phyloP scores from a whole-genome alignment of 2,329 filamentous ascomycete species.

The Ophiostoma pallidulum region DNA sequence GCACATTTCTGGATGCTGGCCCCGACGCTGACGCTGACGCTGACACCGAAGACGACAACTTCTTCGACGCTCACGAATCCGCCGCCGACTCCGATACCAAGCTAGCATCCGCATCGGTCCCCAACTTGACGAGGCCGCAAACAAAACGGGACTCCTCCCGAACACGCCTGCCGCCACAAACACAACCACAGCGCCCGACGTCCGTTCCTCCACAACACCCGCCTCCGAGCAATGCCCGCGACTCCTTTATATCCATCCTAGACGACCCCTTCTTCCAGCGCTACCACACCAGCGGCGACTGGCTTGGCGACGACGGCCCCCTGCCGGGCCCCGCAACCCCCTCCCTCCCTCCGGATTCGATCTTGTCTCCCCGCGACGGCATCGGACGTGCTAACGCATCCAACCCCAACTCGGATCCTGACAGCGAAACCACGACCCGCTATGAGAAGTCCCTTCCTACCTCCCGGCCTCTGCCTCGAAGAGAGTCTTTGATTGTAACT shows the following conservation, averaged over 20 bases:
- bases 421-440: constrained; percentile 24
- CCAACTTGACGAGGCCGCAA: not conserved
- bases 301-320: constrained; percentile 18
- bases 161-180: not conserved
- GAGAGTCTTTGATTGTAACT: constrained; percentile 35
- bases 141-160: too few species aligned
- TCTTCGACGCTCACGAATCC: constrained; percentile 1
- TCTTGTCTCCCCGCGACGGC: not conserved
- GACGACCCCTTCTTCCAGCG: constrained; percentile 47
- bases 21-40: constrained; percentile 7
- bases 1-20: constrained; percentile 16
- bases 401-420: constrained; percentile 13
- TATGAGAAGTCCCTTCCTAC: constrained; percentile 31
- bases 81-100: not conserved
- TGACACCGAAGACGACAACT: constrained; percentile 2
- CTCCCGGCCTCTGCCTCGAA: constrained; percentile 36
- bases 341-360: constrained; percentile 18
- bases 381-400: constrained; percentile 16
- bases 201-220: constrained; percentile 11
- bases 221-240: constrained; percentile 25
- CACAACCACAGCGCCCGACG: not conserved
- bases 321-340: constrained; percentile 5
- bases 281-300: constrained; percentile 29
- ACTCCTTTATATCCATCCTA: constrained; percentile 44
- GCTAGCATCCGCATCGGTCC: not conserved